These are phyloP conservation scores for Pichia sp. DNA, from an alignment of 1,139 yeast genomes.

Conservation along the genomic window DNA sequence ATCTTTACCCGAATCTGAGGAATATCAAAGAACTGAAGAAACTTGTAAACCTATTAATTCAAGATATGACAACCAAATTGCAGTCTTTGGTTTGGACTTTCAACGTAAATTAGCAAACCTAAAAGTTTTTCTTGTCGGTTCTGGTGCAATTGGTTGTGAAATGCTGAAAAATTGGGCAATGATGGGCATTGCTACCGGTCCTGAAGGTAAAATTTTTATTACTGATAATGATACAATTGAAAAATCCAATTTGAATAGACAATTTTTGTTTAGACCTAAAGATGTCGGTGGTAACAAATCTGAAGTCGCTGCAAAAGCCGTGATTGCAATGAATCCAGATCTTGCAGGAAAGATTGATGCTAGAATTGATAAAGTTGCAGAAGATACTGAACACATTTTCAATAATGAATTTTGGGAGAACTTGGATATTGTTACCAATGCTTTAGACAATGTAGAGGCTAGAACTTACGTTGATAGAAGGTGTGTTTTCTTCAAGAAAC, in stretches of 20 bases:
- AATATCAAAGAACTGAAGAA: constrained; percentile 57
- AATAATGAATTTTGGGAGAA: constrained; percentile 80
- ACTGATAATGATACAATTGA: constrained; percentile 96
- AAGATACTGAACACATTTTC: constrained; percentile 84
- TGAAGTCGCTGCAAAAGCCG: constrained; percentile 86
- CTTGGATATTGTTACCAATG: constrained; percentile 88
- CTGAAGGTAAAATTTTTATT: constrained; percentile 71
- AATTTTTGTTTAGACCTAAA: constrained; percentile 85
- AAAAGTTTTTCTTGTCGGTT: constrained; percentile 85
- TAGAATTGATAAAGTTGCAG: constrained; percentile 80
- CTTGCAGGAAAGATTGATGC: constrained; percentile 70
- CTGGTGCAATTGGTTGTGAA: constrained; percentile 99
- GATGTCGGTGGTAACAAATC: constrained; percentile 92
- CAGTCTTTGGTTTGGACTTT: constrained; percentile 80
- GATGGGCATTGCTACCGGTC: constrained; percentile 92
- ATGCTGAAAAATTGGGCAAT: constrained; percentile 98
- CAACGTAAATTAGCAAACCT: constrained; percentile 68
- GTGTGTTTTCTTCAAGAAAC: constrained; percentile 87
- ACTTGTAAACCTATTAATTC: constrained; percentile 69
- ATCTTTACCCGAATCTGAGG: constrained; percentile 60
- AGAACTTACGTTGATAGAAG: constrained; percentile 96
- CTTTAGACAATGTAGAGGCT: constrained; percentile 95
- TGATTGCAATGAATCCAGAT: constrained; percentile 75
- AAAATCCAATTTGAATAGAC: constrained; percentile 91
- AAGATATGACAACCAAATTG: constrained; percentile 89